Evolutionary conservation across 345 rosid species (phyloP).

Genomic region (Eucalyptus erythrocorys): DNA sequence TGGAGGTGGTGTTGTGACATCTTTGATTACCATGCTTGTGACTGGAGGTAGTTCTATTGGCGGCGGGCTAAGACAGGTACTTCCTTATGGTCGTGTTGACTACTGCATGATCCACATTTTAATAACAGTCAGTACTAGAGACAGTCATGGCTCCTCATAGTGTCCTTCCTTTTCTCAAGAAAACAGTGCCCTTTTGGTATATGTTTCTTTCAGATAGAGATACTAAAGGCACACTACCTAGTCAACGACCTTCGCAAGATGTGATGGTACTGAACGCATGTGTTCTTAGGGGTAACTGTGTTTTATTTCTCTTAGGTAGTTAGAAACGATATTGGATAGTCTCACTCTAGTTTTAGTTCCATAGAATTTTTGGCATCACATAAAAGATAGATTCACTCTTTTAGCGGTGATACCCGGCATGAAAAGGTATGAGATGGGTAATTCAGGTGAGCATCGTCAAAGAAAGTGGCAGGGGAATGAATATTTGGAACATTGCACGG

Average conservation of each 20-base stretch:
- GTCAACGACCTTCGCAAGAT: not conserved
- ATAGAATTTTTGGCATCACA: not conserved
- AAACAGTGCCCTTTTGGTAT: not conserved
- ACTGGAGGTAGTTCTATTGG: slow-evolving; percentile 49
- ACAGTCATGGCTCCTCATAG: not conserved
- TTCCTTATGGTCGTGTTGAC: not conserved
- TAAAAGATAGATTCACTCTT: not conserved
- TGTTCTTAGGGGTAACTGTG: not conserved
- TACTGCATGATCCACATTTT: not conserved
- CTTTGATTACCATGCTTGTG: slow-evolving; percentile 64
- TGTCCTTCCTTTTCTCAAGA: not conserved
- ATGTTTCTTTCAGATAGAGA: not conserved
- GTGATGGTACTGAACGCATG: not conserved
- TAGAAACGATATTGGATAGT: not conserved
- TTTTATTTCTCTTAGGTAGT: not conserved
- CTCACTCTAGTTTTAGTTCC: not conserved
- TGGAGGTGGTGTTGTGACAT: slow-evolving; percentile 58
- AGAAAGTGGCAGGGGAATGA: not conserved
- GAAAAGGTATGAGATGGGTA: not conserved
- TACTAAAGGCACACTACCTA: not conserved
- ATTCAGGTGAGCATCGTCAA: not conserved
- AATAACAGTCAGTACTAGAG: not conserved
- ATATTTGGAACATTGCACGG: not conserved
- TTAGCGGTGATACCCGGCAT: not conserved
- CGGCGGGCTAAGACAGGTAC: slow-evolving; percentile 62